A percentile compares a stretch with the other conserved stretches of the same genome.
These are phyloP conservation scores for Saprolegnia parasitica DNA, from an alignment of 352 stramenopile species.

Conservation along the genomic window DNA sequence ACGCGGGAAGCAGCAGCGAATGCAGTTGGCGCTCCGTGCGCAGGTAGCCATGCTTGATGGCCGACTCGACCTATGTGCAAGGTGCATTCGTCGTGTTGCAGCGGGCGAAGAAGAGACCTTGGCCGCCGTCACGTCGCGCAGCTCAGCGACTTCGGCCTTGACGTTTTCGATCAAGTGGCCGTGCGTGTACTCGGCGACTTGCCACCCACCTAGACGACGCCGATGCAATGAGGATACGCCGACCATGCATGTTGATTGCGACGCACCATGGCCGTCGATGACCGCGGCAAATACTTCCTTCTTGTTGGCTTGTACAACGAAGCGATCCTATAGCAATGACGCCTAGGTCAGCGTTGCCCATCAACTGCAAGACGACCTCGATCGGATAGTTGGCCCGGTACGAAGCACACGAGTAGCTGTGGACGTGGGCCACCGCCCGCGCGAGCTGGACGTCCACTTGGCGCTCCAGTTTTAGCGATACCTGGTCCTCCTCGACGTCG, in stretches of 20 bases:
- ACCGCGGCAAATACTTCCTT: slow-evolving; percentile 84
- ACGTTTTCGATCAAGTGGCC: slow-evolving; percentile 80
- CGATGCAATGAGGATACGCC: background rate
- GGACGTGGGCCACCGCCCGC: slow-evolving; percentile 6
- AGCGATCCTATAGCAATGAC: slow-evolving; percentile 50
- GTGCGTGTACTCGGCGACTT: slow-evolving; percentile 86
- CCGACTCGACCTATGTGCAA: background rate
- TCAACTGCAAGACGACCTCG: slow-evolving; percentile 31
- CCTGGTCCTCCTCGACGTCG: background rate
- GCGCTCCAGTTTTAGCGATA: slow-evolving; percentile 6
- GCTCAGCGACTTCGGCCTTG: slow-evolving; percentile 38
- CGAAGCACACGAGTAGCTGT: slow-evolving; percentile 24
- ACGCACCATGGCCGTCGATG: slow-evolving; percentile 85
- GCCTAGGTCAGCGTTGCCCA: background rate
- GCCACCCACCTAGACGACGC: slow-evolving; percentile 70
- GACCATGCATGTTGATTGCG: background rate
- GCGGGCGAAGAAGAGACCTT: background rate
- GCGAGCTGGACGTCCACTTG: background rate
- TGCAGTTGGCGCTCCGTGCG: slow-evolving; percentile 85
- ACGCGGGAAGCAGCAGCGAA: slow-evolving; percentile 72
- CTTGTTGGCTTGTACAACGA: slow-evolving; percentile 62
- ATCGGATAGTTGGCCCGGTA: slow-evolving; percentile 26
- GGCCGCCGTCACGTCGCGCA: background rate
- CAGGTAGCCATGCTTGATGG: slow-evolving; percentile 52
- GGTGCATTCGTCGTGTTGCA: background rate